These are phyloP conservation scores for Epicoccum sorghinum DNA, from an alignment of 2,329 filamentous ascomycete species.

Conservation along the genomic window DNA sequence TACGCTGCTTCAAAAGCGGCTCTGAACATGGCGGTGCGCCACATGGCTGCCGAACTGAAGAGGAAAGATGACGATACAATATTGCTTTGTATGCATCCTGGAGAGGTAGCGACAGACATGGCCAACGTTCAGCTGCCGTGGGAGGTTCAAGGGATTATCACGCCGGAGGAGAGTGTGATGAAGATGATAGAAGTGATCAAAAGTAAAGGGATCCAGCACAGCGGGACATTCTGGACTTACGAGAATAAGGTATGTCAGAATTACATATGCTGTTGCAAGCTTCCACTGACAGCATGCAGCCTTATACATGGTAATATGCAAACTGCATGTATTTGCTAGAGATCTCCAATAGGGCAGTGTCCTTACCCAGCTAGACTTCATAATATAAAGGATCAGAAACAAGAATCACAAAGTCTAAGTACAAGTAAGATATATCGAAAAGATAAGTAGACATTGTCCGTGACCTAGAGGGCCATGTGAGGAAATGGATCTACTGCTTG, in stretches of 20 bases:
- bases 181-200: constrained; percentile 60
- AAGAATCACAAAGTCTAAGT: background rate
- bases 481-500: background rate
- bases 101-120: constrained; percentile 64
- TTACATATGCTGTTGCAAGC: background rate
- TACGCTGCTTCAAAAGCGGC: constrained; percentile 64
- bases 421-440: background rate
- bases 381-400: constrained; percentile 5
- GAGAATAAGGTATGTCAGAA: constrained; percentile 54
- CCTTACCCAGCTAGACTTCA: constrained; percentile 19
- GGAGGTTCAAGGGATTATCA: constrained; percentile 61
- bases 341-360: constrained; percentile 21
- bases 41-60: constrained; percentile 62
- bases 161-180: constrained; percentile 55
- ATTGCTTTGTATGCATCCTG: constrained; percentile 63
- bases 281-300: constrained; percentile 23
- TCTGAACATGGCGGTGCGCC: constrained; percentile 61
- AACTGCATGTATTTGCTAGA: constrained; percentile 2
- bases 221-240: constrained; percentile 64
- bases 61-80: constrained; percentile 57
- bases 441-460: background rate
- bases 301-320: constrained; percentile 37
- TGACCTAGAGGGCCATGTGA: too few species aligned
- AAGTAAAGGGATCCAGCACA: constrained; percentile 56
- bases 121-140: constrained; percentile 58